Evolutionary conservation across 2,329 filamentous ascomycete species (phyloP).

Genomic region (Stagonosporopsis rhizophila): DNA sequence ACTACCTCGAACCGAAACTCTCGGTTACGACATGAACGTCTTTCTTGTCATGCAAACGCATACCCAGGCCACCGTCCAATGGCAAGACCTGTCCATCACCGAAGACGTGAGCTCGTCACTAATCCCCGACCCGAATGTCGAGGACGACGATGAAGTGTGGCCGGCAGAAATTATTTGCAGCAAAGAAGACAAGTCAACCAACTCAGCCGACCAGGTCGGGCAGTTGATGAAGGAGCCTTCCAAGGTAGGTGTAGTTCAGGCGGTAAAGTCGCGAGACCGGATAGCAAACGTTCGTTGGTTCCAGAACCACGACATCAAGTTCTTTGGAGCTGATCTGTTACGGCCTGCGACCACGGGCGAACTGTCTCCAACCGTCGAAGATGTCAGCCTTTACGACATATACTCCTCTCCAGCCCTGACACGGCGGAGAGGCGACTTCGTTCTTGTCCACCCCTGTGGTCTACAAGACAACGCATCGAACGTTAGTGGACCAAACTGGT

Average conservation of each 20-base stretch:
- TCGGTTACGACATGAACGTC: slow-evolving; percentile 66
- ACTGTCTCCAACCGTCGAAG: slow-evolving; percentile 53
- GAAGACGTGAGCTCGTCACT: slow-evolving; percentile 55
- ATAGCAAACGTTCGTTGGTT: slow-evolving; percentile 66
- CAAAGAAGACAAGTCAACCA: slow-evolving; percentile 46
- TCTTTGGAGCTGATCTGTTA: slow-evolving; percentile 48
- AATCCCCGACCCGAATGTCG: slow-evolving; percentile 58
- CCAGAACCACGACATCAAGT: slow-evolving; percentile 40
- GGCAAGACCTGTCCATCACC: slow-evolving; percentile 64
- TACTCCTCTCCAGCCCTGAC: slow-evolving; percentile 58
- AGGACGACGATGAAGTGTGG: slow-evolving; percentile 64
- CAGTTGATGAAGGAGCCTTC: slow-evolving; percentile 51
- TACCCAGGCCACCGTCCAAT: slow-evolving; percentile 62
- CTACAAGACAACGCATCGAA: slow-evolving; percentile 17
- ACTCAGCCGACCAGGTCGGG: slow-evolving; percentile 17
- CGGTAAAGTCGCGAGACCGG: slow-evolving; percentile 62
- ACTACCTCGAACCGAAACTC: slow-evolving; percentile 56
- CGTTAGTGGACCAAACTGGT: slow-evolving; percentile 54
- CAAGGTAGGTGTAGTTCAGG: slow-evolving; percentile 64
- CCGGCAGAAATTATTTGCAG: slow-evolving; percentile 62
- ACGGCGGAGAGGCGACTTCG: slow-evolving; percentile 60
- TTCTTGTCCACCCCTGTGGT: slow-evolving; percentile 53
- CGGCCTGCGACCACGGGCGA: slow-evolving; percentile 53
- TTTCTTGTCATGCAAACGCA: slow-evolving; percentile 59
- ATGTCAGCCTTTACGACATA: slow-evolving; percentile 67